Evolutionary conservation across 805 yeast species (phyloP), one percentile per base, ranked within the genome.

Genomic region (Metschnikowia proteae): DNA sequence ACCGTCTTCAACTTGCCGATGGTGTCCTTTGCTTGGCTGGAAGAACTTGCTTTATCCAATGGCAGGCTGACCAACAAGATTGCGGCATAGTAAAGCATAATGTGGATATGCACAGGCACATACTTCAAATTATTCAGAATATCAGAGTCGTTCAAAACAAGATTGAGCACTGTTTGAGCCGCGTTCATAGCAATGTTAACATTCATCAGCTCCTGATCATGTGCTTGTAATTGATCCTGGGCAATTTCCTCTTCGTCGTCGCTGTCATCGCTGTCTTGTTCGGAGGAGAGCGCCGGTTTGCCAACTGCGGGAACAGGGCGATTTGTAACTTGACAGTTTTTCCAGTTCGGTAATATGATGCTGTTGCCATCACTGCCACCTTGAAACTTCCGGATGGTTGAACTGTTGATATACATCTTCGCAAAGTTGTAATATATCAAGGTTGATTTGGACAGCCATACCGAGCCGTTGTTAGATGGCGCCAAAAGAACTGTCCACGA

Each of bases 371-470:
- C 70, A 35, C 54, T 56, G 2, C 66, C 58, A 31, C 67, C 60
- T 36, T 64, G 76, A 11, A 76, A 62, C 34, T 67, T 69, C 31
- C 81, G 60, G 5, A 79, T 78, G 3, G 79, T 76, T 4, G 68
- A 48, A 13, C 79, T 81, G 60, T 84, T 84, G 30, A 84, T 79
- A 60, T 83, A 85, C 86, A 84, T 81, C 58, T 83, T 81, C 31
- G 90, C 90, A 70, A 83, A 84, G 58, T 84, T 83, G 59, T 84
- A 84, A 59, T 84, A 84, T 38, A 84, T 79, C 50, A 84, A 67
- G 0, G 88, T 83, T 1, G 86, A 81, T 57, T 84, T 84, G 0
- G 86, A 77, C 7, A 86, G 79, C 90, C 90, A 84, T 8, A 73
- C 75, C 0, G 74, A 65, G 1, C 76, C 76, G 34, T 82, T 79